phyloP scores from a whole-genome alignment of 2,329 filamentous ascomycete species.

The Phyllosticta citrichinensis region DNA sequence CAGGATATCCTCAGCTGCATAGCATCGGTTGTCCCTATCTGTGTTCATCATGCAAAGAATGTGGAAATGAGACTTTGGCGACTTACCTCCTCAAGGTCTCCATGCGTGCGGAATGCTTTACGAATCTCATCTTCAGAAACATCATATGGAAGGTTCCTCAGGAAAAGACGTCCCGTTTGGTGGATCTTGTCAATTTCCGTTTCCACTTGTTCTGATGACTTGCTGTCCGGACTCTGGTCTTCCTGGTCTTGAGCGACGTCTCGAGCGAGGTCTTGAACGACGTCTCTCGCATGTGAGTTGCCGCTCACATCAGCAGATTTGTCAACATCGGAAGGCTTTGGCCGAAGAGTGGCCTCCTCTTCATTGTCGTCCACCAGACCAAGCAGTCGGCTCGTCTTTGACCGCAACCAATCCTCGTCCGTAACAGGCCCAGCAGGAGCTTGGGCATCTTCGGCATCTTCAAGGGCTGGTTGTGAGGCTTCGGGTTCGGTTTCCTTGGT shows the following conservation, averaged over 20 bases:
- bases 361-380: conserved; percentile 66
- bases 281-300: background rate
- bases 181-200: conserved; percentile 46
- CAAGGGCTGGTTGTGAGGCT: conserved; percentile 4
- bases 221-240: conserved; percentile 17
- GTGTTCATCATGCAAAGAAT: conserved; percentile 69
- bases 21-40: conserved; percentile 99
- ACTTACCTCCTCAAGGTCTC: conserved; percentile 79
- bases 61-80: conserved; percentile 13
- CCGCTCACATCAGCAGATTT: conserved; percentile 11
- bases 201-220: conserved; percentile 34
- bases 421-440: conserved; percentile 39
- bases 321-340: conserved; percentile 11
- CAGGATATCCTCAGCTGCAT: conserved; percentile 82
- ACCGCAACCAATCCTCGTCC: conserved; percentile 87
- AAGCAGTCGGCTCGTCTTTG: conserved; percentile 74
- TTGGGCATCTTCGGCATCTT: conserved; percentile 15
- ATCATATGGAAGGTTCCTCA: conserved; percentile 79
- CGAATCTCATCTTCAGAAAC: conserved; percentile 68
- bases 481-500: background rate
- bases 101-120: conserved; percentile 60
- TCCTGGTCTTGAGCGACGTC: conserved; percentile 10
- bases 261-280: background rate
- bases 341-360: conserved; percentile 3
- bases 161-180: conserved; percentile 68